A percentile compares a stretch with the other conserved stretches of the same genome.
Conservation (phyloP, 2,329 filamentous ascomycete genomes). For the Ambrosiella xylebori region DNA sequence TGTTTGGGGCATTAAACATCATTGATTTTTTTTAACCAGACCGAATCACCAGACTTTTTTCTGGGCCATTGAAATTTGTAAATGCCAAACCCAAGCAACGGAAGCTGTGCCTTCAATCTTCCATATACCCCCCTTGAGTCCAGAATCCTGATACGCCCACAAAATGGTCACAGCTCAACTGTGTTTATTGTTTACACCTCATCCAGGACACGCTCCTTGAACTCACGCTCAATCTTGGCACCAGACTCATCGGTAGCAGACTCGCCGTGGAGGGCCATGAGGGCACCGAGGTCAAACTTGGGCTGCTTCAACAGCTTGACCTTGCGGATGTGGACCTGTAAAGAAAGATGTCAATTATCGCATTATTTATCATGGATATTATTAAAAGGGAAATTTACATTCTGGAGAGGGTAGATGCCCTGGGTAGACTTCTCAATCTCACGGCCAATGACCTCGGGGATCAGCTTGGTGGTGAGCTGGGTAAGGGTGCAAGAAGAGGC, state of each 20-base stretch:
- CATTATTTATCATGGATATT: not conserved
- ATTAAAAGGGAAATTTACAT: constrained; percentile 42
- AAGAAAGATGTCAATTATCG: constrained; percentile 19
- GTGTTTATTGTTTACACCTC: constrained; percentile 52
- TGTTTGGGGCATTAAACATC: constrained; percentile 14
- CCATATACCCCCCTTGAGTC: constrained; percentile 12
- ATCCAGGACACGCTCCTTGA: constrained; percentile 95
- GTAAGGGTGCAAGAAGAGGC: constrained; percentile 84
- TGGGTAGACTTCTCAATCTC: constrained; percentile 99
- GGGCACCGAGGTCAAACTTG: constrained; percentile 96
- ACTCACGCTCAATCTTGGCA: constrained; percentile 97
- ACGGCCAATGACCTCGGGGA: constrained; percentile 96
- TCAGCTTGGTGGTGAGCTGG: constrained; percentile 96
- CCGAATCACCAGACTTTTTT: constrained; percentile 14
- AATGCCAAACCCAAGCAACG: constrained; percentile 10
- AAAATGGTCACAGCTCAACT: constrained; percentile 14
- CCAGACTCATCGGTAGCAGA: constrained; percentile 89
- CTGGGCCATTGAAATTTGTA: constrained; percentile 12
- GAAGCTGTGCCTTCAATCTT: constrained; percentile 8
- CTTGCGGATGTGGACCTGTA: constrained; percentile 96
- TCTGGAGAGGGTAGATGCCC: constrained; percentile 99
- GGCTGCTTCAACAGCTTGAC: constrained; percentile 97
- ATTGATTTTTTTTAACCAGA: constrained; percentile 14
- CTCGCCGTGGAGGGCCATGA: constrained; percentile 95
- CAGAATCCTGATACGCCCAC: constrained; percentile 12